These are phyloP conservation scores for Pinus tabuliformis DNA, from an alignment of 75 land plant species.

Conservation along the genomic window DNA sequence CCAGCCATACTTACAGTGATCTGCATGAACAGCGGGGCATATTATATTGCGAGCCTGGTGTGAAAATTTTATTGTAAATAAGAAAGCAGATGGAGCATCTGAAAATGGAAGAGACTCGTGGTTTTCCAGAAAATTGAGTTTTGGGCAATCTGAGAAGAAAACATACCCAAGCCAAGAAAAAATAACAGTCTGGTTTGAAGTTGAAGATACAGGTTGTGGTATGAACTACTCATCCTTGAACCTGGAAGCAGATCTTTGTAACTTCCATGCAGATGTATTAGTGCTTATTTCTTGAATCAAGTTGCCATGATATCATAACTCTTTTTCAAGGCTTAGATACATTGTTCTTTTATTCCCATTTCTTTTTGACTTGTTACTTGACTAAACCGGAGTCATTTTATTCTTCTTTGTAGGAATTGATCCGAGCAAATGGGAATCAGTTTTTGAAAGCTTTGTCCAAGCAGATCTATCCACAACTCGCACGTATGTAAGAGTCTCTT, in stretches of 20 bases:
- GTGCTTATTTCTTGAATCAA: not conserved
- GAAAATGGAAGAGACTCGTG: constrained; percentile 10
- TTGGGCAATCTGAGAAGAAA: constrained; percentile 10
- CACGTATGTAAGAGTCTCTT: constrained; percentile 31
- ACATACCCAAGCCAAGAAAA: constrained; percentile 22
- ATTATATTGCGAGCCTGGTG: constrained; percentile 77
- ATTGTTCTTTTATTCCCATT: not conserved
- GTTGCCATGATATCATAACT: not conserved
- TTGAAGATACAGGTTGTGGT: constrained; percentile 93
- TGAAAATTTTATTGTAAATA: constrained; percentile 21
- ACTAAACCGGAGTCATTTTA: not conserved
- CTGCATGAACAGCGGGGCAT: constrained; percentile 53
- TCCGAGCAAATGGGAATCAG: constrained; percentile 79
- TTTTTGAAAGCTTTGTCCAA: constrained; percentile 91
- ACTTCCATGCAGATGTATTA: not conserved
- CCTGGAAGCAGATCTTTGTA: not conserved
- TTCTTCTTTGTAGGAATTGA: constrained; percentile 57
- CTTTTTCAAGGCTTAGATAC: not conserved
- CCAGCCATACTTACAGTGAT: not conserved
- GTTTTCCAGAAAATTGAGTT: constrained; percentile 7
- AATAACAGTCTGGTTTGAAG: constrained; percentile 69
- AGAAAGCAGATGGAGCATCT: constrained; percentile 7
- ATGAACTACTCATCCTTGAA: constrained; percentile 1
- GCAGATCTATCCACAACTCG: constrained; percentile 86
- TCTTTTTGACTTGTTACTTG: not conserved